A percentile compares a stretch with the other conserved stretches of the same genome.
Conservation (phyloP, 2,329 filamentous ascomycete genomes). For the Clonostachys chloroleuca region DNA sequence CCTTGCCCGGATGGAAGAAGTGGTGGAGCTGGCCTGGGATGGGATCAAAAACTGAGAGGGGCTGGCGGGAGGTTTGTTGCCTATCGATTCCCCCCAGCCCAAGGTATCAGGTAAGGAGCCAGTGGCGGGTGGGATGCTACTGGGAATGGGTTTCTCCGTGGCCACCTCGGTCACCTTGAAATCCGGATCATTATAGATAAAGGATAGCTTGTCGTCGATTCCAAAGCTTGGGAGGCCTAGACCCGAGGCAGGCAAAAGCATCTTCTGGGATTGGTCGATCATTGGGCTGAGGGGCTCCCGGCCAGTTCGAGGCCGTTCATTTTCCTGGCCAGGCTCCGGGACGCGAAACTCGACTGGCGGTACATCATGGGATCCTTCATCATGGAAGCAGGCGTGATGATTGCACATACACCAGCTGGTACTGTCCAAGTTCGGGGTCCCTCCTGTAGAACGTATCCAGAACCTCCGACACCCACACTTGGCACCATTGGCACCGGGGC, state of each 20-base stretch:
- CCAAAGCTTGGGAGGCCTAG: constrained; percentile 29
- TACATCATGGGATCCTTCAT: constrained; percentile 29
- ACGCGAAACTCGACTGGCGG: constrained; percentile 8
- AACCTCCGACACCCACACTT: constrained; percentile 58
- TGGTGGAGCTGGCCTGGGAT: constrained; percentile 48
- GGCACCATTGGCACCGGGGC: constrained; percentile 43
- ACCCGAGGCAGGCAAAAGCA: constrained; percentile 26
- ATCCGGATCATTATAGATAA: constrained; percentile 22
- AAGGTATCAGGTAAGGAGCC: constrained; percentile 52
- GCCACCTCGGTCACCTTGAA: constrained; percentile 3
- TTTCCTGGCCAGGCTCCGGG: constrained; percentile 39
- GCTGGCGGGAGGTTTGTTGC: constrained; percentile 25
- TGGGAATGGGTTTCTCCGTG: constrained; percentile 8
- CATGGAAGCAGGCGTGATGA: constrained; percentile 59
- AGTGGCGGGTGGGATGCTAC: constrained; percentile 16
- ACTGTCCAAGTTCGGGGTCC: constrained; percentile 11
- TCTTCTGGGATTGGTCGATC: constrained; percentile 39
- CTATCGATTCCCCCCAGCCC: constrained; percentile 39
- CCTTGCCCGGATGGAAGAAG: constrained; percentile 42
- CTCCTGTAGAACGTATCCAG: constrained; percentile 41
- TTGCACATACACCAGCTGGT: constrained; percentile 55
- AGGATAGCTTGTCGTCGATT: constrained; percentile 20
- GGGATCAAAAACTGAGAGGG: constrained; percentile 45
- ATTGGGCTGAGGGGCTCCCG: constrained; percentile 49
- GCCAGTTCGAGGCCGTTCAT: constrained; percentile 41